Percentiles rank a stretch among this genome's conserved stretches.
Evolutionary conservation across 2,329 filamentous ascomycete genomes (phyloP).

Genomic region (Hypoxylon sp.): DNA sequence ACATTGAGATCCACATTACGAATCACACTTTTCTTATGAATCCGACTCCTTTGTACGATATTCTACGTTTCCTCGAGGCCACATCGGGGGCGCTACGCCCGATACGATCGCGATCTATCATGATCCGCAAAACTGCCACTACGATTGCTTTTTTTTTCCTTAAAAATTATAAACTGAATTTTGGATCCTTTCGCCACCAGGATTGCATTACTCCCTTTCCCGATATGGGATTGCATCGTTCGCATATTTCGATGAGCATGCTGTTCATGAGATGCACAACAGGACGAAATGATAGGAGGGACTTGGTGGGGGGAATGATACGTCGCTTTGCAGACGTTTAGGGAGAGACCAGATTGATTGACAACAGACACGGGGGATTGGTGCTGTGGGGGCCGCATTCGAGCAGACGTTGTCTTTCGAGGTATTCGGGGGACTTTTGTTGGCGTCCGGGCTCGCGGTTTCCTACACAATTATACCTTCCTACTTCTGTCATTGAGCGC

Average conservation of each 20-base stretch:
- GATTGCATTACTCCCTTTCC: slow-evolving; percentile 24
- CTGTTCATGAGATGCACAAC: slow-evolving; percentile 31
- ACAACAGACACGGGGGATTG: slow-evolving; percentile 38
- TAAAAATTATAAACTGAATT: slow-evolving; percentile 45
- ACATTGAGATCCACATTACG: slow-evolving; percentile 27
- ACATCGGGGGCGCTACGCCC: slow-evolving; percentile 39
- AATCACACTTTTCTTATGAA: slow-evolving; percentile 35
- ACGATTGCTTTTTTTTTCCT: slow-evolving; percentile 48
- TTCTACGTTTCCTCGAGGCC: slow-evolving; percentile 41
- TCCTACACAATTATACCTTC: slow-evolving; percentile 34
- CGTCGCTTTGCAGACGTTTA: slow-evolving; percentile 32
- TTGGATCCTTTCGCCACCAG: slow-evolving; percentile 21
- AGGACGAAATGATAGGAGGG: slow-evolving; percentile 13
- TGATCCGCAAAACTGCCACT: slow-evolving; percentile 40
- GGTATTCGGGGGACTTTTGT: slow-evolving; percentile 32
- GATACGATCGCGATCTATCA: slow-evolving; percentile 41
- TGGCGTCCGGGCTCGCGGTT: slow-evolving; percentile 39
- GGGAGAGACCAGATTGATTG: slow-evolving; percentile 48
- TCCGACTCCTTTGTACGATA: slow-evolving; percentile 34
- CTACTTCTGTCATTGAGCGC: slow-evolving; percentile 44
- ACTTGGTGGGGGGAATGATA: slow-evolving; percentile 27
- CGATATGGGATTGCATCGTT: slow-evolving; percentile 11
- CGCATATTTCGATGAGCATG: slow-evolving; percentile 16
- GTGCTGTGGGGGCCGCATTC: slow-evolving; percentile 29
- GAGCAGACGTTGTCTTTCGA: slow-evolving; percentile 35